Conservation (phyloP, 345 rosid genomes). For the Brassica nigra region DNA sequence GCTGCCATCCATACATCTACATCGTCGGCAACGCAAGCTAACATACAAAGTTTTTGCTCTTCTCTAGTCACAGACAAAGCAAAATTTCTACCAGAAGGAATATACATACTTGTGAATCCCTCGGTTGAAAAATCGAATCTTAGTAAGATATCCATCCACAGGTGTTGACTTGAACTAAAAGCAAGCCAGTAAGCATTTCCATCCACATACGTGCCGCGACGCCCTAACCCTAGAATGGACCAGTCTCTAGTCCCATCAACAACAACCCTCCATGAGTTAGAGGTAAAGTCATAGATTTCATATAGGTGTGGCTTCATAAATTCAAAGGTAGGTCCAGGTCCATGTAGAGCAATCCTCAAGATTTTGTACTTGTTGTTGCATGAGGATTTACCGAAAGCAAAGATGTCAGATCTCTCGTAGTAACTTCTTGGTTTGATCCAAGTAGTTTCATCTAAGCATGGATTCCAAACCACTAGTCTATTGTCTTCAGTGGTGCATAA, state of each 20-base stretch:
- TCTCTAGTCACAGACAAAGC: neutral
- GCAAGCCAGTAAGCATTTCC: neutral
- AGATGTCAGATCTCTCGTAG: neutral
- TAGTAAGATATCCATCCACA: neutral
- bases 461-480: neutral
- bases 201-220: neutral
- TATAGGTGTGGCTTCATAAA: neutral
- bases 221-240: neutral
- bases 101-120: neutral
- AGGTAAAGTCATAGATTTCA: neutral
- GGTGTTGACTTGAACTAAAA: neutral
- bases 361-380: conserved; percentile 1
- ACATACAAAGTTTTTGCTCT: neutral
- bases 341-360: neutral
- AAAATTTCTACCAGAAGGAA: neutral
- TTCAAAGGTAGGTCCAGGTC: neutral
- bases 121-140: neutral
- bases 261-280: conserved; percentile 1
- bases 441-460: neutral
- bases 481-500: neutral
- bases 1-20: neutral
- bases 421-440: neutral
- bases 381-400: neutral
- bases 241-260: neutral
- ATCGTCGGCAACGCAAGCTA: neutral